A percentile compares a stretch with the other conserved stretches of the same genome.
These are phyloP conservation scores for Elsinoe fawcettii DNA, from an alignment of 2,329 filamentous ascomycete genomes.

Conservation along the genomic window DNA sequence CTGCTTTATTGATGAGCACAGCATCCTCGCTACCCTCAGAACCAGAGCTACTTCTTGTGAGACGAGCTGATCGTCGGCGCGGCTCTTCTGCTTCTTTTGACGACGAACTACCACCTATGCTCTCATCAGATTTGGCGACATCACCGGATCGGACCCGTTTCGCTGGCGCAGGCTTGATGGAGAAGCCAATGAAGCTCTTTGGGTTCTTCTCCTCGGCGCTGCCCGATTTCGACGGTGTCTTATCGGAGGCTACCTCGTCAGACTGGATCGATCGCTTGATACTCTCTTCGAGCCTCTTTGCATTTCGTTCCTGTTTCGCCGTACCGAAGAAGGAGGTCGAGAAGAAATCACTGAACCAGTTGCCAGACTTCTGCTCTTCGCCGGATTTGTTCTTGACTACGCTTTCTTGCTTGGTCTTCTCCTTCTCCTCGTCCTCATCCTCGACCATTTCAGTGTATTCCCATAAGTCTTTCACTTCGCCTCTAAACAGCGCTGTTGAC, in stretches of 20 bases:
- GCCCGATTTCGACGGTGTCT: background rate
- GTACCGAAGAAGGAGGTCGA: constrained; percentile 25
- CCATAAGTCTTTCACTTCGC: constrained; percentile 72
- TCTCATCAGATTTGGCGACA: background rate
- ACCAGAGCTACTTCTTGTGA: background rate
- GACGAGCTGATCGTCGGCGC: constrained; percentile 3
- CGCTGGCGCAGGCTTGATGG: constrained; percentile 14
- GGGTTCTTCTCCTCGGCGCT: constrained; percentile 12
- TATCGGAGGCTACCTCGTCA: constrained; percentile 1
- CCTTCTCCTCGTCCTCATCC: constrained; percentile 21
- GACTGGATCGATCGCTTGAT: constrained; percentile 15
- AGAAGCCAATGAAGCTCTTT: constrained; percentile 15
- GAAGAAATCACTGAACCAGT: constrained; percentile 17
- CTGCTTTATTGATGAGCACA: constrained; percentile 16
- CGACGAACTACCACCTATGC: background rate
- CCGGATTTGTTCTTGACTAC: constrained; percentile 14
- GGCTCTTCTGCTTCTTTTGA: constrained; percentile 15
- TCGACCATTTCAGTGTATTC: constrained; percentile 63
- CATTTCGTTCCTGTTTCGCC: constrained; percentile 24
- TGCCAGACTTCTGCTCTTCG: constrained; percentile 18
- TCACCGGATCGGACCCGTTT: background rate
- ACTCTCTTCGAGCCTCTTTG: constrained; percentile 19
- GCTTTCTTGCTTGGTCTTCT: constrained; percentile 18
- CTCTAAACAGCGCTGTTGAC: constrained; percentile 61
- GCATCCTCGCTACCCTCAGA: constrained; percentile 16